Base-by-base conservation (phyloP, 2,329 filamentous ascomycete species). In the Penicillium sp. region DNA sequence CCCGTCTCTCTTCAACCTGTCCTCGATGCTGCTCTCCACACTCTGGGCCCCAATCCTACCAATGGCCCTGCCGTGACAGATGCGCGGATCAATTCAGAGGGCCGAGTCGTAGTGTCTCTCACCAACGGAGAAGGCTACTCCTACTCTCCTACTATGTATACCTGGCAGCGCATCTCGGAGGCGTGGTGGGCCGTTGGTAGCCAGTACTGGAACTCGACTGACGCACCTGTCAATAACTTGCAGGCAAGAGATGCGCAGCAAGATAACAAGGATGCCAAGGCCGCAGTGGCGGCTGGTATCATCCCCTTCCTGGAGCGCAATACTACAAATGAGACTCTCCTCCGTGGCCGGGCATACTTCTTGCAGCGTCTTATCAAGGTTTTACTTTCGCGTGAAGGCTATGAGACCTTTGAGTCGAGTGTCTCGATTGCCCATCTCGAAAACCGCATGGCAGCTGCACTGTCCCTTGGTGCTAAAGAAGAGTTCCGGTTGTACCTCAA, bases 191-290 rank as follows among this genome's bases (percentile, higher is more conserved):
- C 90, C 0, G 88, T 96, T 0, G 89, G 89, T 12, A 94, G 86
- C 52, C 92, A 98, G 60, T 98, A 98, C 62, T 98, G 92, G 93
- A 96, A 98, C 64, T 93, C 88, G 1, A 94, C 88, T 36, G 92
- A 95, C 56, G 88, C 87, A 1, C 88, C 88, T 0, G 80, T 95
- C 36, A 82, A 84, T 32, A 85, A 88, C 34, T 66, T 95, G 25
- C 81, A 87, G 48, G 80, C 85, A 32, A 82, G 80, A 1, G 79
- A 80, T 7, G 74, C 82, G 6, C 79, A 82, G 0, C 71, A 79
- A 2, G 71, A 72, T 27, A 52, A 23, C 35, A 65, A 69, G 6
- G 63, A 69, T n/a, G 53, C 69, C 6, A 71, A 69, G 42, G 70
- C 72, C 13, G 67, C 77, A 0, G 76, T 93, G 3, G 95, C 90